Percentiles rank a stretch among this genome's conserved stretches.
These are phyloP conservation scores for Calycina herbarum DNA, from an alignment of 2,329 filamentous ascomycete genomes.

Conservation along the genomic window DNA sequence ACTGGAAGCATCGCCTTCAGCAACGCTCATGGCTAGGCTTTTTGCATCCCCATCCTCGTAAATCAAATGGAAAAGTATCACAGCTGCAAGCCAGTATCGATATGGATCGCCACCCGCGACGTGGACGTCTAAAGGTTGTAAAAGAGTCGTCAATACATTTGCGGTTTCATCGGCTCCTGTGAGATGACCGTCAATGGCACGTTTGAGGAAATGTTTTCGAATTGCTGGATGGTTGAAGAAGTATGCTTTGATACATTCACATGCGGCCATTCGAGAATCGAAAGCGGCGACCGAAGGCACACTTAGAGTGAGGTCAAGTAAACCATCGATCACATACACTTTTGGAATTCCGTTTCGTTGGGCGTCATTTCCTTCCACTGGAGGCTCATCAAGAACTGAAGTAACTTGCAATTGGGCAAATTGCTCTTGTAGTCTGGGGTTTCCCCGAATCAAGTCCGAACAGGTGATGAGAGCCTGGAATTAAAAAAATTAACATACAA, in stretches of 20 bases:
- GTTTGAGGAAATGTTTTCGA: slow-evolving; percentile 77
- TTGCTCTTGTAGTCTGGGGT: slow-evolving; percentile 76
- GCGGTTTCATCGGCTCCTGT: slow-evolving; percentile 78
- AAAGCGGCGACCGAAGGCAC: slow-evolving; percentile 67
- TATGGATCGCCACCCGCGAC: slow-evolving; percentile 75
- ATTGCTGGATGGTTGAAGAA: slow-evolving; percentile 80
- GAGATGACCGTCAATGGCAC: slow-evolving; percentile 85
- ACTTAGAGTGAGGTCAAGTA: slow-evolving; percentile 79
- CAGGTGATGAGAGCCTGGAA: slow-evolving; percentile 75
- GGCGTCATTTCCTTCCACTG: slow-evolving; percentile 41
- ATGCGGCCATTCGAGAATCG: slow-evolving; percentile 80
- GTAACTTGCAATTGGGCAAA: slow-evolving; percentile 86
- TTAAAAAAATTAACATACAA: slow-evolving; percentile 22
- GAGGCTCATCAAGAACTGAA: slow-evolving; percentile 50
- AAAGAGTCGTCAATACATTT: slow-evolving; percentile 82
- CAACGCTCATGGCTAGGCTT: slow-evolving; percentile 73
- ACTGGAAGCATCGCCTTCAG: slow-evolving; percentile 82
- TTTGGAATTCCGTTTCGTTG: slow-evolving; percentile 54
- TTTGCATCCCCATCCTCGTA: slow-evolving; percentile 81
- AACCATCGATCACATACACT: slow-evolving; percentile 89
- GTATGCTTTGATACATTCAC: slow-evolving; percentile 90
- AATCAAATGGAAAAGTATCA: slow-evolving; percentile 82
- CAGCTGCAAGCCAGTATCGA: slow-evolving; percentile 83
- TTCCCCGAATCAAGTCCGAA: slow-evolving; percentile 84
- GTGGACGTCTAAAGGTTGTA: slow-evolving; percentile 63